Percentiles rank a stretch among this genome's conserved stretches.
These are phyloP conservation scores for Kondoa subrosea DNA, from an alignment of 768 basidiomycete genomes.

Conservation along the genomic window DNA sequence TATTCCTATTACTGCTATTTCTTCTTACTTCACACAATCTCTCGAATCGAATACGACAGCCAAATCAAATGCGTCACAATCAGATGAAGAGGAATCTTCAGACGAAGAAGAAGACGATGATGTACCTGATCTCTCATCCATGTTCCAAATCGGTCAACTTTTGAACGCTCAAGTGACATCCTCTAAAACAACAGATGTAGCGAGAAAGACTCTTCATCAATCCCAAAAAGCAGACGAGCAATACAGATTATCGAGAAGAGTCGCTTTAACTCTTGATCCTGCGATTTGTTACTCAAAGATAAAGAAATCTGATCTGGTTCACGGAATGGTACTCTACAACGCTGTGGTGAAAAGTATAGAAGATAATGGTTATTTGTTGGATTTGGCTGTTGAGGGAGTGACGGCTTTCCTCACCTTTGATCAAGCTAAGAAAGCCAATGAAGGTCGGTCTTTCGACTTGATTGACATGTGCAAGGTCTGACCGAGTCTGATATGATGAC, in stretches of 20 bases:
- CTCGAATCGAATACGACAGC: constrained; percentile 44
- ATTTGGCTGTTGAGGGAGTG: constrained; percentile 62
- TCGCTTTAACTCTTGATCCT: constrained; percentile 72
- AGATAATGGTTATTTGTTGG: constrained; percentile 85
- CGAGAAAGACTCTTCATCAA: constrained; percentile 42
- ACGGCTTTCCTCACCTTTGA: constrained; percentile 70
- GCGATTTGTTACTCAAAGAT: constrained; percentile 69
- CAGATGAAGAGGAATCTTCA: constrained; percentile 28
- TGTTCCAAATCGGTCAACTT: constrained; percentile 75
- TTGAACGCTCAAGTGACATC: constrained; percentile 55
- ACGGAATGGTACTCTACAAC: constrained; percentile 39
- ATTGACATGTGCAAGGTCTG: background rate
- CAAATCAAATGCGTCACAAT: constrained; percentile 26
- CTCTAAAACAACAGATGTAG: constrained; percentile 51
- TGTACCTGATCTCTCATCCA: constrained; percentile 52
- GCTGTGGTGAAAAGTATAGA: constrained; percentile 68
- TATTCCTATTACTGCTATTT: constrained; percentile 83
- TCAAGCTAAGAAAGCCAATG: constrained; percentile 40
- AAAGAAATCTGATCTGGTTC: constrained; percentile 55
- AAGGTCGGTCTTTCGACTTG: background rate
- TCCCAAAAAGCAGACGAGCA: constrained; percentile 47
- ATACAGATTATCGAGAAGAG: constrained; percentile 49
- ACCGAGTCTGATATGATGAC: background rate
- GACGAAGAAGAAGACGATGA: constrained; percentile 16
- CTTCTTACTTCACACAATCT: constrained; percentile 52